Evolutionary conservation across 2,329 filamentous ascomycete genomes (phyloP).

Genomic region (Sporothrix brunneoviolacea): DNA sequence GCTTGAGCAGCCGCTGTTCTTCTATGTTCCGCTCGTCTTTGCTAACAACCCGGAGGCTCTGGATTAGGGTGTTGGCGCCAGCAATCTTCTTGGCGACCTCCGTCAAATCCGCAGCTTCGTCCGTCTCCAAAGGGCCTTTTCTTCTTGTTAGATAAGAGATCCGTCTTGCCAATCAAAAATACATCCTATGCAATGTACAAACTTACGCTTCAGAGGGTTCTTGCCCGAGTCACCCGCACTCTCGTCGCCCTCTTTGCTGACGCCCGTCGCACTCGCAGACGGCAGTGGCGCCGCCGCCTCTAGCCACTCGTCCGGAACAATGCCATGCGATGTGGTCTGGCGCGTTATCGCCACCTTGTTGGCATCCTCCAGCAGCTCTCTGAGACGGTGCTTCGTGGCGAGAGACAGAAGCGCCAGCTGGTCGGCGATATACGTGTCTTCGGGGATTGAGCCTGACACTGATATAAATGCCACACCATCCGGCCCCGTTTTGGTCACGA

Average conservation of each 20-base stretch:
- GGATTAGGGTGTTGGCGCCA: constrained; percentile 41
- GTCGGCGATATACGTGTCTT: constrained; percentile 70
- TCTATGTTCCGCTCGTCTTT: constrained; percentile 64
- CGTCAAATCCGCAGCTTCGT: constrained; percentile 23
- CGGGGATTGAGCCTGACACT: constrained; percentile 63
- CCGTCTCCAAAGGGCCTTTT: constrained; percentile 37
- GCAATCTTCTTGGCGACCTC: constrained; percentile 32
- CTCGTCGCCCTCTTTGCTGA: constrained; percentile 35
- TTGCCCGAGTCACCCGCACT: constrained; percentile 48
- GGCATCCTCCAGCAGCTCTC: constrained; percentile 71
- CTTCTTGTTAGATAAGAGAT: constrained; percentile 25
- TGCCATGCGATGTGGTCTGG: constrained; percentile 71
- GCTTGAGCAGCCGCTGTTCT: constrained; percentile 62
- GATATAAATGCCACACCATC: constrained; percentile 56
- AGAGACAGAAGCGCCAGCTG: constrained; percentile 78
- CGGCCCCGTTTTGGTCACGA: constrained; percentile 48
- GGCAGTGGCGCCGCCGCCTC: constrained; percentile 55
- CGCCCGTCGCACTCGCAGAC: neutral
- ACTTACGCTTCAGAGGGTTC: constrained; percentile 55
- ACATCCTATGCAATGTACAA: neutral
- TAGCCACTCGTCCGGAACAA: constrained; percentile 68
- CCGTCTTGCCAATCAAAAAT: neutral
- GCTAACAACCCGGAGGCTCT: constrained; percentile 51
- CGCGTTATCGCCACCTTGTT: constrained; percentile 63
- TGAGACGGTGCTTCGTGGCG: constrained; percentile 71